Percentiles rank a stretch among this genome's conserved stretches.
phyloP scores from a whole-genome alignment of 352 stramenopile genomes.

The Pythium sukuiense region DNA sequence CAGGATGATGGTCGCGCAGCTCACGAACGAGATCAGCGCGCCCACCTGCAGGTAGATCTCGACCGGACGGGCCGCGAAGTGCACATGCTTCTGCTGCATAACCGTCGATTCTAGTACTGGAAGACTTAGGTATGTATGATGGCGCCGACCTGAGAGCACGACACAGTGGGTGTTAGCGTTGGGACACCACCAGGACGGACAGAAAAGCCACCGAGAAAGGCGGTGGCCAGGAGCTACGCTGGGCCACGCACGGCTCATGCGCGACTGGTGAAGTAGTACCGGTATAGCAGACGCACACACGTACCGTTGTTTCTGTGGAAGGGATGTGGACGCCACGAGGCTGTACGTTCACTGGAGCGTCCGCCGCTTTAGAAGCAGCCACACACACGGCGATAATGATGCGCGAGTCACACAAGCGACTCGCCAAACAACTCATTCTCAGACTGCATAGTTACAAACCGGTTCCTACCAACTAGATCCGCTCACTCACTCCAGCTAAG shows the following conservation, averaged over 20 bases:
- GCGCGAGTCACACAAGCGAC: neutral
- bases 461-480: slow-evolving; percentile 8
- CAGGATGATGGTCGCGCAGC: slow-evolving; percentile 71
- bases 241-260: too few species aligned
- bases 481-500: neutral
- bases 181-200: neutral
- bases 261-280: neutral
- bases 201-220: neutral
- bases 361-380: neutral
- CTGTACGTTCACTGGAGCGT: neutral
- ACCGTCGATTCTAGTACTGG: too few species aligned
- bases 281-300: too few species aligned
- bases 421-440: neutral
- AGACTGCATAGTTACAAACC: slow-evolving; percentile 15
- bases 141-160: neutral
- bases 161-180: neutral
- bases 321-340: neutral
- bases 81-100: neutral
- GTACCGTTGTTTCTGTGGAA: too few species aligned
- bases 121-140: too few species aligned
- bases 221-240: neutral
- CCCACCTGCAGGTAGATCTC: slow-evolving; percentile 61
- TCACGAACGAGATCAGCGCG: slow-evolving; percentile 72
- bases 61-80: slow-evolving; percentile 27
- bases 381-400: neutral